phyloP scores from a whole-genome alignment of 805 yeast species.

The Wickerhamomyces strasburgensis region DNA sequence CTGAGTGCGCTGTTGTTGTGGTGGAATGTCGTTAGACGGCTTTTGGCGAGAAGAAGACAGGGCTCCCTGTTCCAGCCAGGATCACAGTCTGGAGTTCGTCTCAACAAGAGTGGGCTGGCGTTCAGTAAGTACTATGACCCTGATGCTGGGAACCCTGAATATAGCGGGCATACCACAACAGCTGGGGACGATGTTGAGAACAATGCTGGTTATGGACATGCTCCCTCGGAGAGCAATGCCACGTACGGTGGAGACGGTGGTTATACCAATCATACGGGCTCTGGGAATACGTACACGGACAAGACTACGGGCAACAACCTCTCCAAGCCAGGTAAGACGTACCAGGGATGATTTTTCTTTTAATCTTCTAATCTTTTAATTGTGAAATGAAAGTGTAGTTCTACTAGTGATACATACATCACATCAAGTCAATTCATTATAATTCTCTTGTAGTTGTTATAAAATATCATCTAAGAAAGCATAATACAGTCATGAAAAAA shows the following conservation, averaged over 20 bases:
- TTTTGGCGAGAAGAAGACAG: slow-evolving; percentile 3
- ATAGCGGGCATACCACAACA: no score
- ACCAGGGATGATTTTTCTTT: no score
- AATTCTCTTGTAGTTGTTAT: no score
- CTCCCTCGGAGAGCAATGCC: slow-evolving; percentile 1
- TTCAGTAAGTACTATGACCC: slow-evolving; percentile 2
- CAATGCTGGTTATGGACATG: background rate
- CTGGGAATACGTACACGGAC: slow-evolving; percentile 1
- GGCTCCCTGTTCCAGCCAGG: slow-evolving; percentile 2
- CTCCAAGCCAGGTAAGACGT: background rate
- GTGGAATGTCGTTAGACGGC: slow-evolving; percentile 24
- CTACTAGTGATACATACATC: no score
- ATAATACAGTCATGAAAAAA: no score
- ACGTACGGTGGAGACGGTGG: background rate
- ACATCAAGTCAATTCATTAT: no score
- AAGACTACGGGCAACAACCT: background rate
- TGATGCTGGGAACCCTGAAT: slow-evolving; percentile 3
- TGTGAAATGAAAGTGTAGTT: no score
- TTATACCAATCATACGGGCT: background rate
- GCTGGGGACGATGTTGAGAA: background rate
- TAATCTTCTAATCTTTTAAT: no score
- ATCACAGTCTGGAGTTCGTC: slow-evolving; percentile 2
- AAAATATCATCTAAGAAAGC: no score
- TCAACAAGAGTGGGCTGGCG: slow-evolving; percentile 8
- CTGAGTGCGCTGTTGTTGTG: slow-evolving; percentile 23